Evolutionary conservation across 2,329 filamentous ascomycete genomes (phyloP).

Genomic region (Didymella exigua): DNA sequence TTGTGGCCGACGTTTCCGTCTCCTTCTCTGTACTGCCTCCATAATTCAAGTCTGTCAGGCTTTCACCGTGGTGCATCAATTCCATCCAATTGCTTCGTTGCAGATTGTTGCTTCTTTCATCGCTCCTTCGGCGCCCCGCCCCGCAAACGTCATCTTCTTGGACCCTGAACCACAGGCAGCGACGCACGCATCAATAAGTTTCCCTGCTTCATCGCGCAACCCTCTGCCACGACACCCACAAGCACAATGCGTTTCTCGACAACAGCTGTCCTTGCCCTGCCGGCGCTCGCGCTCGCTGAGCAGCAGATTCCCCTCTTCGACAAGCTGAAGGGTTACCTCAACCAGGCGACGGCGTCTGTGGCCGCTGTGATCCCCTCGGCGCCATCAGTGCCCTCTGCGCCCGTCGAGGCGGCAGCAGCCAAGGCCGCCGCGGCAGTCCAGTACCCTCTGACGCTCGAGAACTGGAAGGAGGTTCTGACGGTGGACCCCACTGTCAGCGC

Average conservation of each 20-base stretch:
- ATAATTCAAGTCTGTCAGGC: neutral
- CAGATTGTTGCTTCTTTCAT: constrained; percentile 17
- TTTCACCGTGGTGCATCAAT: constrained; percentile 2
- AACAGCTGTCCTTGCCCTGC: constrained; percentile 58
- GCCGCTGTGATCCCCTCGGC: constrained; percentile 56
- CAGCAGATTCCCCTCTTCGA: constrained; percentile 67
- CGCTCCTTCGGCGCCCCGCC: constrained; percentile 19
- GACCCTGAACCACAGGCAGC: constrained; percentile 28
- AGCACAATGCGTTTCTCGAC: constrained; percentile 59
- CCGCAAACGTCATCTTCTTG: constrained; percentile 28
- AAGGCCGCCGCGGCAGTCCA: constrained; percentile 60
- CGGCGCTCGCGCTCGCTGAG: constrained; percentile 58
- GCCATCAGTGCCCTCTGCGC: constrained; percentile 32
- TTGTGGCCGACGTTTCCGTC: constrained; percentile 22
- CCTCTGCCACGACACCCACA: constrained; percentile 17
- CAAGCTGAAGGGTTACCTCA: constrained; percentile 61
- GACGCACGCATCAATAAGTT: constrained; percentile 9
- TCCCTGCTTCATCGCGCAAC: constrained; percentile 1
- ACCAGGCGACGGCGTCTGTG: constrained; percentile 61
- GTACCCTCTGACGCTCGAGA: constrained; percentile 67
- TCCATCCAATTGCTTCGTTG: constrained; percentile 4
- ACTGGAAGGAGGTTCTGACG: constrained; percentile 72
- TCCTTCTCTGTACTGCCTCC: constrained; percentile 7
- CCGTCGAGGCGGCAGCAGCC: constrained; percentile 55
- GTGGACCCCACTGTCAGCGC: constrained; percentile 62